These are phyloP conservation scores for Candida khao-thaluensis DNA, from an alignment of 805 yeast species.

Conservation along the genomic window DNA sequence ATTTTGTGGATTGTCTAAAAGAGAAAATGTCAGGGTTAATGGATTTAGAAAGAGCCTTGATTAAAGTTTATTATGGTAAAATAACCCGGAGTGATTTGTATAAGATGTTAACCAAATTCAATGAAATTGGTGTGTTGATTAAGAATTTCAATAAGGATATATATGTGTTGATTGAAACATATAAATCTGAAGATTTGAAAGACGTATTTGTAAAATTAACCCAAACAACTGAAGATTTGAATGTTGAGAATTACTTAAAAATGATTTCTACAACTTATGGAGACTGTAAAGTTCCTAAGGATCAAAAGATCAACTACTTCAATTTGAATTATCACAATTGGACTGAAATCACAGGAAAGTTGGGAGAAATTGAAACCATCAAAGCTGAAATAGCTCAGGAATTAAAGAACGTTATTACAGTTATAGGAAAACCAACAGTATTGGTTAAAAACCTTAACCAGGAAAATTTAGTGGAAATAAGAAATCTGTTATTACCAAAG, in stretches of 20 bases:
- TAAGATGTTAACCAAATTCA: slow-evolving; percentile 28
- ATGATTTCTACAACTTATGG: slow-evolving; percentile 58
- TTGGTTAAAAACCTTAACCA: slow-evolving; percentile 57
- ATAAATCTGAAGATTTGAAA: slow-evolving; percentile 34
- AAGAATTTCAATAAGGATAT: slow-evolving; percentile 33
- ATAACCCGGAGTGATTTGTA: slow-evolving; percentile 34
- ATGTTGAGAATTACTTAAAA: slow-evolving; percentile 36
- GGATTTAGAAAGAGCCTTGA: slow-evolving; percentile 36
- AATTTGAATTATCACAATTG: slow-evolving; percentile 34
- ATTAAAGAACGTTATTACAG: slow-evolving; percentile 42
- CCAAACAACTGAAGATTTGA: slow-evolving; percentile 22
- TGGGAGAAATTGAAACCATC: slow-evolving; percentile 39
- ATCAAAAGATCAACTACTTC: slow-evolving; percentile 47
- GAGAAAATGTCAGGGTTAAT: slow-evolving; percentile 17
- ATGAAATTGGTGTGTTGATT: slow-evolving; percentile 25
- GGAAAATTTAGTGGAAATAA: slow-evolving; percentile 74
- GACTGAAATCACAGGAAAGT: slow-evolving; percentile 37
- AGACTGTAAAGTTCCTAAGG: slow-evolving; percentile 37
- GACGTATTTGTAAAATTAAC: slow-evolving; percentile 39
- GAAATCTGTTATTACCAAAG: slow-evolving; percentile 52
- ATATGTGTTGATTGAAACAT: slow-evolving; percentile 23
- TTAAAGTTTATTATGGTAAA: slow-evolving; percentile 39
- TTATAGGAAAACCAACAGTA: slow-evolving; percentile 56
- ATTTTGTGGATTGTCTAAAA: slow-evolving; percentile 33
- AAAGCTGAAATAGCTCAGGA: slow-evolving; percentile 53